Percentiles rank a stretch among this genome's conserved stretches.
Evolutionary conservation across 2,329 filamentous ascomycete species (phyloP).

Genomic region (Alternaria arbusti): DNA sequence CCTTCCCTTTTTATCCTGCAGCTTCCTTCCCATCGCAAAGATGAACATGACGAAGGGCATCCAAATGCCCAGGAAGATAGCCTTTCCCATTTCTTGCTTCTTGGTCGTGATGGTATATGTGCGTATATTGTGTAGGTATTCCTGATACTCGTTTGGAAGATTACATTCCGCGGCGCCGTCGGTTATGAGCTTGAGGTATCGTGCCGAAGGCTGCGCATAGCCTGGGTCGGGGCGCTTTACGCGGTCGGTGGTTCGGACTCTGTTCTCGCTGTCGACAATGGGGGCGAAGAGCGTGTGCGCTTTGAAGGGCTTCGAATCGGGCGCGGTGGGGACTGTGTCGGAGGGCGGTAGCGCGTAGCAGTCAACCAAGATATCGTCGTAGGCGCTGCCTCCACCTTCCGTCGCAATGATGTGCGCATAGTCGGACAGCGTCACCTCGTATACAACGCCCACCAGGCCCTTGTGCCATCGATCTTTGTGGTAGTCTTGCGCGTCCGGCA

Average conservation of each 20-base stretch:
- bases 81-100: slow-evolving; percentile 70
- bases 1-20: slow-evolving; percentile 70
- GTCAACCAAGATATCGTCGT: slow-evolving; percentile 80
- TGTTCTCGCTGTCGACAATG: slow-evolving; percentile 18
- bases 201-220: slow-evolving; percentile 81
- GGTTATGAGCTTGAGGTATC: slow-evolving; percentile 82
- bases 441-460: slow-evolving; percentile 89
- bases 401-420: slow-evolving; percentile 87
- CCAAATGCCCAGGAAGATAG: slow-evolving; percentile 67
- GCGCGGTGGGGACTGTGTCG: slow-evolving; percentile 67
- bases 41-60: slow-evolving; percentile 63
- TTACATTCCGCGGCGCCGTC: slow-evolving; percentile 79
- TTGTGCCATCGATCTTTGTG: slow-evolving; percentile 74
- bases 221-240: slow-evolving; percentile 68
- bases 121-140: slow-evolving; percentile 72
- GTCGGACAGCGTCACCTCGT: slow-evolving; percentile 85
- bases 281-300: slow-evolving; percentile 86
- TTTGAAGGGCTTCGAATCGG: slow-evolving; percentile 70
- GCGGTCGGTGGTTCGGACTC: slow-evolving; percentile 42
- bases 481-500: slow-evolving; percentile 44
- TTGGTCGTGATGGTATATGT: slow-evolving; percentile 73
- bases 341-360: slow-evolving; percentile 72
- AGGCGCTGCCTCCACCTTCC: slow-evolving; percentile 85
- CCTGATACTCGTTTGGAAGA: slow-evolving; percentile 79
- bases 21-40: slow-evolving; percentile 55